Evolutionary conservation across 2,329 filamentous ascomycete species (phyloP).

Genomic region (Colletotrichum zoysiae): DNA sequence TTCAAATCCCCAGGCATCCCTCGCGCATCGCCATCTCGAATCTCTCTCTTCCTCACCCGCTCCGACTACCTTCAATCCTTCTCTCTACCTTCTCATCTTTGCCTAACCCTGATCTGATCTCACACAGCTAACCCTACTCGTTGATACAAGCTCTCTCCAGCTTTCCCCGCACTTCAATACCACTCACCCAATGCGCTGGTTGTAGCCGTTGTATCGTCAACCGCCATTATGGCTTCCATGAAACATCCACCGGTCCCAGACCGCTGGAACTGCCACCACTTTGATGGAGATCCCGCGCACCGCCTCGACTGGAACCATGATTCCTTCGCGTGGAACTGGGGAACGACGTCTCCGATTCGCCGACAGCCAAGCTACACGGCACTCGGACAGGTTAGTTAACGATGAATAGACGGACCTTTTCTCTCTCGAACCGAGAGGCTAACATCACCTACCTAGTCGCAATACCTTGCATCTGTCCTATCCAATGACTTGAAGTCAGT

Average conservation of each 20-base stretch:
- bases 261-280: conserved; percentile 24
- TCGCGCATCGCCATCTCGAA: conserved; percentile 19
- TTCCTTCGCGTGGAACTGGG: not conserved
- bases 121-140: conserved; percentile 1
- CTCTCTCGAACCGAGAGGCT: conserved; percentile 35
- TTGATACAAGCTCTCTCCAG: conserved; percentile 14
- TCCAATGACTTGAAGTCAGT: not conserved
- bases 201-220: conserved; percentile 17
- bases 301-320: not conserved
- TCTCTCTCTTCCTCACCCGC: conserved; percentile 33
- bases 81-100: conserved; percentile 19
- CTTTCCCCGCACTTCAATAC: not conserved
- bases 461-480: not conserved
- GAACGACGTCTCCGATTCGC: not conserved
- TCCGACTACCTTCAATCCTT: conserved; percentile 27
- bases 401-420: conserved; percentile 1
- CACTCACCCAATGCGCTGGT: conserved; percentile 26
- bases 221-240: conserved; percentile 26
- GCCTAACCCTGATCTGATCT: not conserved
- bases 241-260: conserved; percentile 23
- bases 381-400: conserved; percentile 29
- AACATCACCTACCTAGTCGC: conserved; percentile 27
- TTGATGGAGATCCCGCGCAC: conserved; percentile 18
- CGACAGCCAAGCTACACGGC: not conserved
- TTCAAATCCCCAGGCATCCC: conserved; percentile 42